These are phyloP conservation scores for Candida parachauliodes DNA, from an alignment of 805 yeast genomes.

Conservation along the genomic window DNA sequence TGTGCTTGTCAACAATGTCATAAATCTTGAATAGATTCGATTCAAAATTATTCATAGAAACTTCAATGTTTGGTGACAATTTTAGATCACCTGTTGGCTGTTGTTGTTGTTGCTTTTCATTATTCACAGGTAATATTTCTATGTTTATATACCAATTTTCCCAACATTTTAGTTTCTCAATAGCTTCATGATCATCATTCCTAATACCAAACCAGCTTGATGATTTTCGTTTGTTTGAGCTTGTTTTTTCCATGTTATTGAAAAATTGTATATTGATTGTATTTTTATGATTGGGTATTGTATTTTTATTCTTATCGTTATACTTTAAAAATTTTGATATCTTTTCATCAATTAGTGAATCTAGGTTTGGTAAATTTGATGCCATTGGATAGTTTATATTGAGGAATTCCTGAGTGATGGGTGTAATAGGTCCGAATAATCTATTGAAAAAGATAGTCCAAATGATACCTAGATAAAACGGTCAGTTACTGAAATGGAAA, in stretches of 20 bases:
- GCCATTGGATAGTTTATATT: slow-evolving; percentile 59
- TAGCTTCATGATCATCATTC: slow-evolving; percentile 1
- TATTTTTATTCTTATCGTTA: slow-evolving; percentile 16
- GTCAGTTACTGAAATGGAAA: background rate
- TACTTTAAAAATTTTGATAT: slow-evolving; percentile 28
- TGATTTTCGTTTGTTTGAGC: slow-evolving; percentile 30
- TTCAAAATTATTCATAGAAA: slow-evolving; percentile 37
- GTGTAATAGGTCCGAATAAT: slow-evolving; percentile 60
- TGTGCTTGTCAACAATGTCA: slow-evolving; percentile 51
- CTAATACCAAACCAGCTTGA: slow-evolving; percentile 52
- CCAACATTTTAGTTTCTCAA: slow-evolving; percentile 38
- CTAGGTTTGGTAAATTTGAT: slow-evolving; percentile 46
- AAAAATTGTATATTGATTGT: slow-evolving; percentile 36
- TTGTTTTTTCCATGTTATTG: slow-evolving; percentile 19
- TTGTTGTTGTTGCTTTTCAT: slow-evolving; percentile 6
- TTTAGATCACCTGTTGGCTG: background rate
- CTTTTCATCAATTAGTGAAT: slow-evolving; percentile 36
- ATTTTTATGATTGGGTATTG: slow-evolving; percentile 16
- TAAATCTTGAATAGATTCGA: slow-evolving; percentile 44
- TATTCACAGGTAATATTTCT: slow-evolving; percentile 35
- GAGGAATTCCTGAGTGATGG: slow-evolving; percentile 51
- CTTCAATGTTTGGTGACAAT: slow-evolving; percentile 10
- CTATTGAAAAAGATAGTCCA: slow-evolving; percentile 69
- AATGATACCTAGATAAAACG: slow-evolving; percentile 43
- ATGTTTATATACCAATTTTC: slow-evolving; percentile 66